Conservation (phyloP, 208 protist species). For the Leishmania braziliensis region DNA sequence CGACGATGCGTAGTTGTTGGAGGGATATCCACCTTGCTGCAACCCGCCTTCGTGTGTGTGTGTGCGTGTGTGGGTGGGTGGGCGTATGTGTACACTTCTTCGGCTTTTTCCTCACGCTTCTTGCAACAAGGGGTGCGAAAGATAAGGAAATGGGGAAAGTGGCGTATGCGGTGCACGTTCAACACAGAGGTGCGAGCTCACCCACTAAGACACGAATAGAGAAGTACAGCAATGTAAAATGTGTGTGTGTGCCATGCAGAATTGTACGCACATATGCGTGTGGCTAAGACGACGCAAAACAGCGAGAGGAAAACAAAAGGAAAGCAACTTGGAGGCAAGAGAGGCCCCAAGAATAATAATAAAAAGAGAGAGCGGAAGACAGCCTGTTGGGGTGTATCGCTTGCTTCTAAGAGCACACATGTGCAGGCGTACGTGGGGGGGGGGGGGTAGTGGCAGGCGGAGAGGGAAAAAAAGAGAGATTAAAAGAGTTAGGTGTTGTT, state of each 20-base stretch:
- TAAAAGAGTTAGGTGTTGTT: neutral
- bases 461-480: neutral
- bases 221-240: neutral
- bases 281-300: neutral
- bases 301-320: neutral
- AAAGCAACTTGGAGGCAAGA: too few relatives aligned
- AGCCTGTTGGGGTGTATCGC: neutral
- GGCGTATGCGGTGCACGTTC: neutral
- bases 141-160: neutral
- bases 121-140: neutral
- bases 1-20: neutral
- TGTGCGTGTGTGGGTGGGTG: too few relatives aligned
- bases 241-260: neutral
- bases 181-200: neutral
- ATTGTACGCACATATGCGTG: neutral
- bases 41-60: too few relatives aligned
- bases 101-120: neutral
- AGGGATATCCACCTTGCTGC: neutral
- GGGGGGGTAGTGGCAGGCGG: neutral
- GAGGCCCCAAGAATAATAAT: neutral
- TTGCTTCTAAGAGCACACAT: neutral
- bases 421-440: neutral
- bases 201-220: neutral
- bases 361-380: neutral
- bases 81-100: too few relatives aligned